A percentile compares a stretch with the other conserved stretches of the same genome.
phyloP scores from a whole-genome alignment of 2,329 filamentous ascomycete species.

The Cadophora luteo-olivacea region DNA sequence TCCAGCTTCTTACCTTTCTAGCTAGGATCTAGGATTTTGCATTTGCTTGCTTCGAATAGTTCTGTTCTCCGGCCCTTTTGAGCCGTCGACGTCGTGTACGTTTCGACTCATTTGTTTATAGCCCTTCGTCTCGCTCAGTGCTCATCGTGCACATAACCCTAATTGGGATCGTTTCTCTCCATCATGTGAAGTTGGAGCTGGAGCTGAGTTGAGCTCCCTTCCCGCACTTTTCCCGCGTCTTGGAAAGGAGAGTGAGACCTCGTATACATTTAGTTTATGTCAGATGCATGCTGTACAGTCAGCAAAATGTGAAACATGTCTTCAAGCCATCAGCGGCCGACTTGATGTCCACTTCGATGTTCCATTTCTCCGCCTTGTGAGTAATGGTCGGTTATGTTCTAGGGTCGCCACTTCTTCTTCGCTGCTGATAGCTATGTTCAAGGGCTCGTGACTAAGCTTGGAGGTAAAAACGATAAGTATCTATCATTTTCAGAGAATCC shows the following conservation, averaged over 20 bases:
- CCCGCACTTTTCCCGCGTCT: background rate
- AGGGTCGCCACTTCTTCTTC: too few relatives aligned
- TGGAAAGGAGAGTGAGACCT: background rate
- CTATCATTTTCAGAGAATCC: too few relatives aligned
- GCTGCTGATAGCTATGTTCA: too few relatives aligned
- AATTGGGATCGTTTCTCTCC: background rate
- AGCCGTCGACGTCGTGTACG: background rate
- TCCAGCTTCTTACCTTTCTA: background rate
- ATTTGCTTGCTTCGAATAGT: background rate
- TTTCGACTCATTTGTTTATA: background rate
- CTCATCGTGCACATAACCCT: background rate
- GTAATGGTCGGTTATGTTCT: too few relatives aligned
- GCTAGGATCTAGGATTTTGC: background rate
- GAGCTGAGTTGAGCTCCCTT: background rate
- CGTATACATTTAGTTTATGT: background rate
- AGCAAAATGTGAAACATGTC: constrained; percentile 3
- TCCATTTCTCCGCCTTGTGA: too few relatives aligned
- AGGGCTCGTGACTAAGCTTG: too few relatives aligned
- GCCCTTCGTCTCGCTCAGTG: background rate
- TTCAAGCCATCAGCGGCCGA: background rate
- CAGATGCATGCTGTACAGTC: background rate
- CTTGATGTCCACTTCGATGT: too few relatives aligned
- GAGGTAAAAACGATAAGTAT: too few relatives aligned
- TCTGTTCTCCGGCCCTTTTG: background rate
- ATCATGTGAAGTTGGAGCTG: background rate